phyloP scores from a whole-genome alignment of 2,329 filamentous ascomycete species.

The Clonostachys chloroleuca region DNA sequence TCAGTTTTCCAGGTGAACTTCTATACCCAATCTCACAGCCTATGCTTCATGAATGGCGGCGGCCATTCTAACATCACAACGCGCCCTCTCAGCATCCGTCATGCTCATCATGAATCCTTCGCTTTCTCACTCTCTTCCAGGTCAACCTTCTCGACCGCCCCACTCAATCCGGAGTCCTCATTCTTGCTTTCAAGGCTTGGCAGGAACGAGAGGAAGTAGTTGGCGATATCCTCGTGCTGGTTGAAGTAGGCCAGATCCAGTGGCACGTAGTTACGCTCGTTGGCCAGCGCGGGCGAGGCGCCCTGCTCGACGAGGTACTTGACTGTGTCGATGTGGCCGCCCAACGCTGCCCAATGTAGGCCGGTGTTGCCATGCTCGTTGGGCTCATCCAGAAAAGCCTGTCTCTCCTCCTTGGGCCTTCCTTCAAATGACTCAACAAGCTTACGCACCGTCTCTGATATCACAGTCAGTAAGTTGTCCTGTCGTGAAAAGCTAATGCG shows the following conservation, averaged over 20 bases:
- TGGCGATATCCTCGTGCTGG: conserved; percentile 61
- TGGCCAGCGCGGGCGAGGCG: conserved; percentile 73
- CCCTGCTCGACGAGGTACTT: conserved; percentile 72
- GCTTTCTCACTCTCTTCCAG: conserved; percentile 12
- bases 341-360: conserved; percentile 89
- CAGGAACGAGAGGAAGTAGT: conserved; percentile 51
- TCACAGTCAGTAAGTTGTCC: not conserved
- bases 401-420: conserved; percentile 32
- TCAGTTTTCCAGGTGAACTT: too few species aligned
- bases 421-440: conserved; percentile 35
- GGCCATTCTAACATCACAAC: too few species aligned
- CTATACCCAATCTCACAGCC: too few species aligned
- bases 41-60: too few species aligned
- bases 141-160: conserved; percentile 29
- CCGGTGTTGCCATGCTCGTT: conserved; percentile 88
- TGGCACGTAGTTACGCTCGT: conserved; percentile 79
- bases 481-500: not conserved
- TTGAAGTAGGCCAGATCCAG: conserved; percentile 70
- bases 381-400: conserved; percentile 57
- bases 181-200: conserved; percentile 43
- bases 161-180: conserved; percentile 34
- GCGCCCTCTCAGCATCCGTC: too few species aligned
- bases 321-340: conserved; percentile 78
- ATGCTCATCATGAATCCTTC: too few species aligned
- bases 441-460: conserved; percentile 36